Percentiles rank a stretch among this genome's conserved stretches.
Evolutionary conservation across 2,329 filamentous ascomycete genomes (phyloP).

Genomic region (Chalaropsis ovoidea): DNA sequence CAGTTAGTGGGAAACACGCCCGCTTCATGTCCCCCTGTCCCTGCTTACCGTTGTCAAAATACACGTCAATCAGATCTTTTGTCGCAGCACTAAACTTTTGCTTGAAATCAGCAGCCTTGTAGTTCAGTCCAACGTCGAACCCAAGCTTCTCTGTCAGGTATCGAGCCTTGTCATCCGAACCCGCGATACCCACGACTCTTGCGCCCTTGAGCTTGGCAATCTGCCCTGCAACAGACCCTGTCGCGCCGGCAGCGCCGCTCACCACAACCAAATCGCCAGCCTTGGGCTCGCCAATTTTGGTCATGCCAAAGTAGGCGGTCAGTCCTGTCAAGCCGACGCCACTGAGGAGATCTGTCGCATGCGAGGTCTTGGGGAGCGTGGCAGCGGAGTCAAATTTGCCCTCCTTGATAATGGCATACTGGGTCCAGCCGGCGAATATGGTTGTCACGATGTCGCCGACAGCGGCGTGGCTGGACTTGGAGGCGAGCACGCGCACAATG

Average conservation of each 20-base stretch:
- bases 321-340: slow-evolving; percentile 57
- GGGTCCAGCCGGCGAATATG: slow-evolving; percentile 52
- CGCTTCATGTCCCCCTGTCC: background rate
- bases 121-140: slow-evolving; percentile 58
- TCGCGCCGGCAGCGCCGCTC: slow-evolving; percentile 67
- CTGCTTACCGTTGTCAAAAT: slow-evolving; percentile 52
- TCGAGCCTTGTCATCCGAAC: slow-evolving; percentile 55
- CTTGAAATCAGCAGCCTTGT: slow-evolving; percentile 54
- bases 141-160: slow-evolving; percentile 56
- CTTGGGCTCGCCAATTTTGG: slow-evolving; percentile 57
- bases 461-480: slow-evolving; percentile 44
- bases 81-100: slow-evolving; percentile 52
- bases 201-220: slow-evolving; percentile 63
- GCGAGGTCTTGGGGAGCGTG: slow-evolving; percentile 35
- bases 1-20: slow-evolving; percentile 21
- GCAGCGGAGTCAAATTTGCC: slow-evolving; percentile 39
- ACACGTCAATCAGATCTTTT: slow-evolving; percentile 53
- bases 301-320: slow-evolving; percentile 67
- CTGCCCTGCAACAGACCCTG: slow-evolving; percentile 65
- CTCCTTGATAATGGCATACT: slow-evolving; percentile 50
- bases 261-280: slow-evolving; percentile 66
- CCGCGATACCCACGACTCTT: slow-evolving; percentile 54
- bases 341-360: slow-evolving; percentile 51
- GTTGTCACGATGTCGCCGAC: slow-evolving; percentile 48
- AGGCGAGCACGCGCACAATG: slow-evolving; percentile 52